Percentiles rank a stretch among this genome's conserved stretches.
Evolutionary conservation across 108 stramenopile species (phyloP).

Genomic region (Aurantiochytrium sp.): DNA sequence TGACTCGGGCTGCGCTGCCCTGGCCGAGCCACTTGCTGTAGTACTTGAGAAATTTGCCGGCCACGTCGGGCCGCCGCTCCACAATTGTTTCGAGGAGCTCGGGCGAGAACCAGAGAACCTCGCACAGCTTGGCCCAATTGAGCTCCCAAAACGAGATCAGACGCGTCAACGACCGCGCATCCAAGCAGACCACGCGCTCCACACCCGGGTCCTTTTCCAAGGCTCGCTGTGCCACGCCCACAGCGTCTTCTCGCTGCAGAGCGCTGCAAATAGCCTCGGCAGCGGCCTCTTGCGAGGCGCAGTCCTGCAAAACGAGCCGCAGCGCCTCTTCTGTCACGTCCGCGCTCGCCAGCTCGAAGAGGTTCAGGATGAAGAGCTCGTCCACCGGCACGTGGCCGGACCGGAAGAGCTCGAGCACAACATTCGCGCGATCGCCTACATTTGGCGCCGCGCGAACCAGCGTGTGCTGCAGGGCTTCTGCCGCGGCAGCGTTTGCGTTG

Average conservation of each 20-base stretch:
- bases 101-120: background rate
- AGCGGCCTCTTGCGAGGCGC: background rate
- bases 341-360: background rate
- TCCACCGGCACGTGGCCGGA: background rate
- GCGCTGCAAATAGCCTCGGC: background rate
- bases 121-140: background rate
- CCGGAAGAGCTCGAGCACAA: background rate
- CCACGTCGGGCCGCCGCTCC: background rate
- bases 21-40: background rate
- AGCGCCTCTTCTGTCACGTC: background rate
- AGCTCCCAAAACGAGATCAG: conserved; percentile 21
- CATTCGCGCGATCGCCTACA: background rate
- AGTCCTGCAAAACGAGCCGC: background rate
- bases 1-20: background rate
- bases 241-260: background rate
- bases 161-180: background rate
- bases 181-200: background rate
- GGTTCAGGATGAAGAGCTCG: background rate
- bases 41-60: background rate
- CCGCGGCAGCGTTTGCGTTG: background rate
- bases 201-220: background rate
- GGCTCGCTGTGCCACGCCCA: background rate
- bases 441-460: background rate
- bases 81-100: background rate
- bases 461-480: background rate